These are phyloP conservation scores for Glycine latifolia DNA, from an alignment of 306 rosid genomes.

Conservation along the genomic window DNA sequence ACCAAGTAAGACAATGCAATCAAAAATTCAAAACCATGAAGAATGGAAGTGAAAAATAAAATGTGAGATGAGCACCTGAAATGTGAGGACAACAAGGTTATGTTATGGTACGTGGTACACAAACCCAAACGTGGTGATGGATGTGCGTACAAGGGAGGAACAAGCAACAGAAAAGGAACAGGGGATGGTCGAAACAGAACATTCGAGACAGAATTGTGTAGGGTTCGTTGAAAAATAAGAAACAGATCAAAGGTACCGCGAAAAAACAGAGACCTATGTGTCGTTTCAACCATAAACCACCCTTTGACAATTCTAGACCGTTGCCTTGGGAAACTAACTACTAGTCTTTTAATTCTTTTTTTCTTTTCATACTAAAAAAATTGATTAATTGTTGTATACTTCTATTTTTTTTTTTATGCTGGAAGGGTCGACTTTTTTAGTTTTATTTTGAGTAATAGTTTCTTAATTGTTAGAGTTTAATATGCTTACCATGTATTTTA, in stretches of 20 bases:
- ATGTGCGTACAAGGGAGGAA: constrained; percentile 41
- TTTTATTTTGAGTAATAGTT: no score
- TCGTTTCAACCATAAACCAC: constrained; percentile 34
- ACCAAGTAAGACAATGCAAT: not conserved
- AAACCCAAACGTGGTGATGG: constrained; percentile 50
- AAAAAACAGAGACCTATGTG: constrained; percentile 25
- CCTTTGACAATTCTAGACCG: constrained; percentile 34
- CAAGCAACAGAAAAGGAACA: not conserved
- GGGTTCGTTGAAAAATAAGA: constrained; percentile 21
- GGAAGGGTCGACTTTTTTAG: no score
- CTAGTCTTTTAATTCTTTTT: not conserved
- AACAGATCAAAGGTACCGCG: constrained; percentile 37
- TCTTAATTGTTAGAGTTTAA: no score
- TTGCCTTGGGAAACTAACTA: constrained; percentile 4
- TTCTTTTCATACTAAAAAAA: not conserved
- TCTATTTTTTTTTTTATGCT: no score
- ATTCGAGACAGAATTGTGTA: constrained; percentile 21
- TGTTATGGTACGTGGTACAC: constrained; percentile 30
- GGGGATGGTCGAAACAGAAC: constrained; percentile 34
- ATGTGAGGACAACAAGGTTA: not conserved
- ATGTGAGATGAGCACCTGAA: constrained; percentile 37
- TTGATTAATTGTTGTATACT: no score
- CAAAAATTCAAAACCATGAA: not conserved
- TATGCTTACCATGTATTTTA: no score
- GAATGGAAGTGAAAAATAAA: not conserved